These are phyloP conservation scores for Xylaria sp. DNA, from an alignment of 2,329 filamentous ascomycete species.

Conservation along the genomic window DNA sequence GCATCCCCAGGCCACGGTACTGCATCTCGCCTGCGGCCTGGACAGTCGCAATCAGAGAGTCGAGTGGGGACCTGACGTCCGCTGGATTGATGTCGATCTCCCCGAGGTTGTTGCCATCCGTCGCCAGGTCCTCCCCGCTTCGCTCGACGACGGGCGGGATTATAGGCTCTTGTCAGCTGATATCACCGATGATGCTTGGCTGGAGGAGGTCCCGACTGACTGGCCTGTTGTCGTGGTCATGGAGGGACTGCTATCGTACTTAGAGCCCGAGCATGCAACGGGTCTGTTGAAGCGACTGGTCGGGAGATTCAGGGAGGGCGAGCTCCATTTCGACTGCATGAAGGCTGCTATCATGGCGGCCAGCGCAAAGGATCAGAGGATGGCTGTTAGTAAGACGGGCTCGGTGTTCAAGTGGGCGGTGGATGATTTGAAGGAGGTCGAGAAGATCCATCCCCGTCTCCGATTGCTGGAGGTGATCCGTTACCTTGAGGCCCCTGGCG, in stretches of 20 bases:
- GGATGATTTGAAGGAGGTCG: conserved; percentile 41
- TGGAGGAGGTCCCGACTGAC: conserved; percentile 47
- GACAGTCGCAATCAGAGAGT: conserved; percentile 47
- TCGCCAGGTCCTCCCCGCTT: conserved; percentile 39
- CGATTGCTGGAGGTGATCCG: conserved; percentile 37
- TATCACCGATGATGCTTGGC: conserved; percentile 46
- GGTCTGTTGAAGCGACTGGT: conserved; percentile 43
- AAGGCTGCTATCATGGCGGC: conserved; percentile 29
- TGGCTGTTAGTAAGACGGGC: conserved; percentile 36
- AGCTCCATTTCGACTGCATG: conserved; percentile 47
- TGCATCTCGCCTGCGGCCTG: conserved; percentile 50
- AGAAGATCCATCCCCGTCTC: conserved; percentile 40
- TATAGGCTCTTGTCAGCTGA: conserved; percentile 47
- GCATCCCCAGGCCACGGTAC: conserved; percentile 44
- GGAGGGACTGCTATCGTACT: conserved; percentile 50
- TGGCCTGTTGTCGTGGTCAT: conserved; percentile 49
- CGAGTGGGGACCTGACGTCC: conserved; percentile 38
- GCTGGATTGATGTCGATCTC: conserved; percentile 52
- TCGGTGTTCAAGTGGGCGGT: conserved; percentile 44
- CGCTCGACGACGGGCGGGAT: conserved; percentile 40
- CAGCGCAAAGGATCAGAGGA: conserved; percentile 31
- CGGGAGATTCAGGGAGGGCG: conserved; percentile 43
- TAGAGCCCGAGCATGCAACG: conserved; percentile 42
- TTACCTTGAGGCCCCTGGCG: conserved; percentile 27
- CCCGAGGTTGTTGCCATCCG: conserved; percentile 51